Percentiles rank a stretch among this genome's conserved stretches.
These are phyloP conservation scores for Fusarium sp. DNA, from an alignment of 2,329 filamentous ascomycete species.

Conservation along the genomic window DNA sequence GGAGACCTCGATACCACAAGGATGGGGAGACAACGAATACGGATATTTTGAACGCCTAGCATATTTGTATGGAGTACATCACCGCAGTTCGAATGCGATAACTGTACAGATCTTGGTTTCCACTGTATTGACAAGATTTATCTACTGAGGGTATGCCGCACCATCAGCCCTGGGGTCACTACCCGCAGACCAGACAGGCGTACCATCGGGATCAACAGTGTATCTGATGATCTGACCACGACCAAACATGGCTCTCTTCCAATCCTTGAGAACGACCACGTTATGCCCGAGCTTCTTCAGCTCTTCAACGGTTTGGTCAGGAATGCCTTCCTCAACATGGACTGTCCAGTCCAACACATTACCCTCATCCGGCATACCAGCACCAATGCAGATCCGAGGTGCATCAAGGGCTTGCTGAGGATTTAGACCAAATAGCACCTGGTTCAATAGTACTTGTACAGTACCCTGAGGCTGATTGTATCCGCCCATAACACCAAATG, in stretches of 20 bases:
- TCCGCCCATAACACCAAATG: slow-evolving; percentile 97
- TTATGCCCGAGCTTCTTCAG: slow-evolving; percentile 79
- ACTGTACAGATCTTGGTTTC: not conserved
- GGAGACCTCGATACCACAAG: not conserved
- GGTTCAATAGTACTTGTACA: slow-evolving; percentile 91
- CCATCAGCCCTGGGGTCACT: slow-evolving; percentile 93
- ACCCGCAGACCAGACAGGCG: slow-evolving; percentile 84
- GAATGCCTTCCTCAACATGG: slow-evolving; percentile 86
- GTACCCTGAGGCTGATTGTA: slow-evolving; percentile 99
- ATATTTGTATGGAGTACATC: not conserved
- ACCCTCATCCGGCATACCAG: slow-evolving; percentile 73
- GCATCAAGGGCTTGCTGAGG: slow-evolving; percentile 92
- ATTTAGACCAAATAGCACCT: slow-evolving; percentile 82
- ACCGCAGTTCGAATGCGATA: not conserved
- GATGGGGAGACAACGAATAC: slow-evolving; percentile 2
- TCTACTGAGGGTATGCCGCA: slow-evolving; percentile 66
- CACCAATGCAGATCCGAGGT: slow-evolving; percentile 88
- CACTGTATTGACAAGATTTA: not conserved
- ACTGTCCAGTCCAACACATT: slow-evolving; percentile 73
- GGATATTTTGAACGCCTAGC: not conserved
- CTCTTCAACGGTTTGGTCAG: slow-evolving; percentile 73
- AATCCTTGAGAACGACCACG: slow-evolving; percentile 75
- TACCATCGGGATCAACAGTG: slow-evolving; percentile 77
- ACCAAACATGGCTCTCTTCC: slow-evolving; percentile 79
- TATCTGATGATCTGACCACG: slow-evolving; percentile 87